Evolutionary conservation across 805 yeast genomes (phyloP).

Genomic region (Wickerhamiella alocasiicola): DNA sequence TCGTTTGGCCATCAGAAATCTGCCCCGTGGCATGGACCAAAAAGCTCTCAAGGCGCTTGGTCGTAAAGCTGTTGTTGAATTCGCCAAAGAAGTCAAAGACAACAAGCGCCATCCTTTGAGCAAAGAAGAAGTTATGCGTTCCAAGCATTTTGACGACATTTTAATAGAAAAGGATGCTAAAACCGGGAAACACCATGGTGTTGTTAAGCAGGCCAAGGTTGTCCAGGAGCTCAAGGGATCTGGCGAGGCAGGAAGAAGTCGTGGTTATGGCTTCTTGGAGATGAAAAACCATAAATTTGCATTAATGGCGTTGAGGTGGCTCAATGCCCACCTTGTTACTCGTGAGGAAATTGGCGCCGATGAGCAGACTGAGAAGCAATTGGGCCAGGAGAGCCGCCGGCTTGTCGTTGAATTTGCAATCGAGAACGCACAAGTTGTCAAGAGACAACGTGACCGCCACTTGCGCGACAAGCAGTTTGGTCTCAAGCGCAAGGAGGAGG

Average conservation of each 20-base stretch:
- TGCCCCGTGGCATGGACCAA: constrained; percentile 85
- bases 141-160: constrained; percentile 52
- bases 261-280: constrained; percentile 95
- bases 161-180: constrained; percentile 41
- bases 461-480: constrained; percentile 18
- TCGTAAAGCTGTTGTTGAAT: constrained; percentile 86
- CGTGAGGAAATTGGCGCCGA: constrained; percentile 43
- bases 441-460: constrained; percentile 61
- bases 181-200: constrained; percentile 57
- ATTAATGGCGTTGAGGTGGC: constrained; percentile 92
- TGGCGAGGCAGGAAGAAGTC: constrained; percentile 76
- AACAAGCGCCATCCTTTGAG: constrained; percentile 69
- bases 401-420: constrained; percentile 90
- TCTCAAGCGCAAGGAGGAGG: constrained; percentile 22
- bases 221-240: constrained; percentile 85
- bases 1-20: constrained; percentile 83
- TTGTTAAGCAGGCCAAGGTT: constrained; percentile 86
- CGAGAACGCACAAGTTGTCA: constrained; percentile 87
- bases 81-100: constrained; percentile 77
- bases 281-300: constrained; percentile 86
- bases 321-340: constrained; percentile 82
- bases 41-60: constrained; percentile 84
- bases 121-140: constrained; percentile 77
- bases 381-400: constrained; percentile 44
- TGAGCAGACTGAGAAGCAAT: constrained; percentile 17